phyloP scores from a whole-genome alignment of 805 yeast species.

The Wickerhamiella slavikovae region DNA sequence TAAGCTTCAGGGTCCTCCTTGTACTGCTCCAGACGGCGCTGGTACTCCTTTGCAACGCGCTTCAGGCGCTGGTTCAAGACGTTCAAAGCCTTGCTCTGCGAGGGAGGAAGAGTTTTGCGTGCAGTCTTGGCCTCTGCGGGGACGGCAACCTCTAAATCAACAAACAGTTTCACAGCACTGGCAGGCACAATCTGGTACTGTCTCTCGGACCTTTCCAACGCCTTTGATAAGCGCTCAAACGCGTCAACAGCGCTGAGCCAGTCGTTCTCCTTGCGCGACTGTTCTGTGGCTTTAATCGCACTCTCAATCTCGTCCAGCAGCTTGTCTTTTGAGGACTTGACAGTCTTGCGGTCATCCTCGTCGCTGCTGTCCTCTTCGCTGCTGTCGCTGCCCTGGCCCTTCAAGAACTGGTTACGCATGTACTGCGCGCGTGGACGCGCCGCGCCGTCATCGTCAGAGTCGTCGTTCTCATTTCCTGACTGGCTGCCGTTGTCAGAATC shows the following conservation, averaged over 20 bases:
- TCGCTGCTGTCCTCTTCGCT: constrained; percentile 35
- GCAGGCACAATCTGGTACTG: constrained; percentile 59
- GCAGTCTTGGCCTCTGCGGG: constrained; percentile 28
- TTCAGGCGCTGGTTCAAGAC: constrained; percentile 73
- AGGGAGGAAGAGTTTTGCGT: constrained; percentile 57
- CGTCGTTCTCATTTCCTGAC: too few species aligned
- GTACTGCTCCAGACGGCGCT: constrained; percentile 34
- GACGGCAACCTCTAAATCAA: constrained; percentile 51
- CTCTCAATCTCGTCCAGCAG: constrained; percentile 67
- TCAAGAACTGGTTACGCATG: constrained; percentile 18
- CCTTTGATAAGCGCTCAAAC: constrained; percentile 57
- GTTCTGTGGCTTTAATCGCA: constrained; percentile 44
- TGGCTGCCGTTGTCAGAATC: constrained; percentile 18
- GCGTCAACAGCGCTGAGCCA: constrained; percentile 58
- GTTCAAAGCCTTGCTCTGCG: constrained; percentile 70
- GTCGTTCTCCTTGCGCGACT: constrained; percentile 46
- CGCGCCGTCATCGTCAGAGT: constrained; percentile 29
- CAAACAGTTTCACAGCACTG: constrained; percentile 44
- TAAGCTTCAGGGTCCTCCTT: constrained; percentile 56
- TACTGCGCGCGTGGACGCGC: constrained; percentile 17
- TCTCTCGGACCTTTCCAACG: constrained; percentile 48
- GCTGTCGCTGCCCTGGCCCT: constrained; percentile 21
- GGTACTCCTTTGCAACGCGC: constrained; percentile 56
- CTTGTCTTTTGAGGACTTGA: constrained; percentile 86
- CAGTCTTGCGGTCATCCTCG: constrained; percentile 63